Evolutionary conservation across 768 basidiomycete genomes (phyloP).

Genomic region (Butyriboletus loyo): DNA sequence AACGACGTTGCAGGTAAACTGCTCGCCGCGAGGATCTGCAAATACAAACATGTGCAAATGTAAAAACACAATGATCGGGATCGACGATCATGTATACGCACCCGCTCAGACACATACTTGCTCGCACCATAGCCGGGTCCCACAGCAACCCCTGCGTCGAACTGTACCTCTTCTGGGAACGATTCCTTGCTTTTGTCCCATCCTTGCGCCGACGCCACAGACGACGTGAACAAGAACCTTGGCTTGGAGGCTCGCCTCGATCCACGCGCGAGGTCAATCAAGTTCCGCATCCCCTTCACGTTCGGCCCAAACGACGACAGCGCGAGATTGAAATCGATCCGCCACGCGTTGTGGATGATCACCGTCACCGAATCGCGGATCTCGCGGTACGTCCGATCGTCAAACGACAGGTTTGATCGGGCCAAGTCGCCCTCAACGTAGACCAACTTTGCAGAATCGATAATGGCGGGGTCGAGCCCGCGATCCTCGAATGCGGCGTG

Average conservation of each 20-base stretch:
- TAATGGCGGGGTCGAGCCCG: conserved; percentile 25
- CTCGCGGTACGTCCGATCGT: too few species aligned
- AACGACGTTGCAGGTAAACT: conserved; percentile 26
- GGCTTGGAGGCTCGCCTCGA: too few species aligned
- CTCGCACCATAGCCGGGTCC: conserved; percentile 38
- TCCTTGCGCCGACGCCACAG: conserved; percentile 29
- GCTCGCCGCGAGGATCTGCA: conserved; percentile 30
- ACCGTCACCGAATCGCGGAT: conserved; percentile 30
- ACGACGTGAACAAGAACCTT: conserved; percentile 41
- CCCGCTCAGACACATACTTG: conserved; percentile 28
- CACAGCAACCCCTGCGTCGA: conserved; percentile 26
- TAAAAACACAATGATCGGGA: not conserved
- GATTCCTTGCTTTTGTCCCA: conserved; percentile 13
- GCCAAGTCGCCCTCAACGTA: conserved; percentile 31
- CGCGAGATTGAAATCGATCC: conserved; percentile 49
- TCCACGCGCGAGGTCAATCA: conserved; percentile 23
- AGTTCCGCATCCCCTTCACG: conserved; percentile 31
- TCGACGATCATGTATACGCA: not conserved
- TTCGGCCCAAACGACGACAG: conserved; percentile 50
- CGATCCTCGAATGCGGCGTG: conserved; percentile 20
- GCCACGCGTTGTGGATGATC: conserved; percentile 49
- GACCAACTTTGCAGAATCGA: conserved; percentile 25
- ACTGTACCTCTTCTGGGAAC: conserved; percentile 34
- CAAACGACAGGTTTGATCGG: conserved; percentile 23
- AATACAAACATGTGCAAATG: too few species aligned